Evolutionary conservation across 1,139 yeast species (phyloP).

Genomic region (Debaryomyces subglobosus): DNA sequence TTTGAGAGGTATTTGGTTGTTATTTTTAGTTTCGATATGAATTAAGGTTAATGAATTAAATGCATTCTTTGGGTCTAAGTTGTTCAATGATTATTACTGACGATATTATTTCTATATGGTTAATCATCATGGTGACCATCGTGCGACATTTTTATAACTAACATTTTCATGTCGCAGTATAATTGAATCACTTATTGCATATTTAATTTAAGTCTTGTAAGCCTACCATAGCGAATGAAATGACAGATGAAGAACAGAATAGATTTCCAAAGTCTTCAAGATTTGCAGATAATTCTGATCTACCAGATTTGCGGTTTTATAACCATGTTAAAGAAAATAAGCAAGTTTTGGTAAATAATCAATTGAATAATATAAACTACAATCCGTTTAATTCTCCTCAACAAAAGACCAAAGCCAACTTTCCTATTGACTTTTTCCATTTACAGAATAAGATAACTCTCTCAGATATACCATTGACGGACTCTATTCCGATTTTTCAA

Average conservation of each 20-base stretch:
- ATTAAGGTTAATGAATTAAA: neutral
- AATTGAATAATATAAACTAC: slow-evolving; percentile 36
- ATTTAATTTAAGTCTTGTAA: neutral
- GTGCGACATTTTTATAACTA: slow-evolving; percentile 1
- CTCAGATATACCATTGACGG: slow-evolving; percentile 15
- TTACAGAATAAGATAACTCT: slow-evolving; percentile 35
- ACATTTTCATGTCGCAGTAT: neutral
- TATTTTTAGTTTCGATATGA: too few species aligned
- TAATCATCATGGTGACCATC: neutral
- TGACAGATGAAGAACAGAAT: slow-evolving; percentile 21
- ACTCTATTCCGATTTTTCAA: slow-evolving; percentile 51
- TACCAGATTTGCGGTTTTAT: slow-evolving; percentile 33
- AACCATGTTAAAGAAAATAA: slow-evolving; percentile 23
- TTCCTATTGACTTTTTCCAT: slow-evolving; percentile 39
- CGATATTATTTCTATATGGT: neutral
- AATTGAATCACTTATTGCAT: neutral
- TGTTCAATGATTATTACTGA: too few species aligned
- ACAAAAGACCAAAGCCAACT: slow-evolving; percentile 42
- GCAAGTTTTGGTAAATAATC: slow-evolving; percentile 31
- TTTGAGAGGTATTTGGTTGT: too few species aligned
- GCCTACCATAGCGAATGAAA: neutral
- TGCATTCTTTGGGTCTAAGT: too few species aligned
- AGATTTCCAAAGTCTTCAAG: slow-evolving; percentile 40
- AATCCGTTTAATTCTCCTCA: slow-evolving; percentile 49
- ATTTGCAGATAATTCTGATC: slow-evolving; percentile 32